Base-by-base conservation (phyloP, 2,329 filamentous ascomycete genomes). In the Colletotrichum nymphaeae region DNA sequence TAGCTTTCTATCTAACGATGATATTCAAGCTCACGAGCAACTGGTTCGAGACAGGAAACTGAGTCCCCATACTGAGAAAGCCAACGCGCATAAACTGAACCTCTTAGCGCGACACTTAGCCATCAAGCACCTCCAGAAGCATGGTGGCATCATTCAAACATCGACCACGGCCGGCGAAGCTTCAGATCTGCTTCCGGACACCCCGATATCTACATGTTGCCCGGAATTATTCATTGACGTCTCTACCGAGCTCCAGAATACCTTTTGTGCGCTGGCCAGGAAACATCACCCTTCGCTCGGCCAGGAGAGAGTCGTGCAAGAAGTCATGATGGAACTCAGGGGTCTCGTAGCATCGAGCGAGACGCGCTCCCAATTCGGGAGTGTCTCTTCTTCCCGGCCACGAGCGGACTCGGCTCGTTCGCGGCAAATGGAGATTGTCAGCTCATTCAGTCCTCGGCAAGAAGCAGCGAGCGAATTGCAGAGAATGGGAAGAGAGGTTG, bases 251-350 rank as follows among this genome's bases (percentile, higher is more conserved):
- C 79, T 91, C 12, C 82, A 86, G 24, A 81, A 80, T 60, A 83
- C 82, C 8, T 90, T 90, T 73, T 91, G 89, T 76, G 82, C 85
- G 2, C 78, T 90, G 2, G 80, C 84, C 5, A 83, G 88, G 75
- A 82, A 80, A 63, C 80, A 78, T 9, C 82, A 85, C 28, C 78
- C 78, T 19, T 77, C 81, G 3, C 78, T 90, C 24, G 80, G 82
- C 22, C 80, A 84, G 35, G 85, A 89, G 22, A 80, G 79, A 52
- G 84, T 90, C 8, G 77, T 86, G 7, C 83, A 87, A 69, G 83
- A 83, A 24, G 84, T 90, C 30, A 84, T 89, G 79, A 64, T 74
- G 64, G 75, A 76, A 57, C 14, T 75, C n/a, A 67, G 60, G 66
- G 65, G 75, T 57, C 14, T 52, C 12, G 22, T 60, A 7, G 49